A percentile compares a stretch with the other conserved stretches of the same genome.
phyloP scores from a whole-genome alignment of 805 yeast species.

The Ogataea nonfermentans region DNA sequence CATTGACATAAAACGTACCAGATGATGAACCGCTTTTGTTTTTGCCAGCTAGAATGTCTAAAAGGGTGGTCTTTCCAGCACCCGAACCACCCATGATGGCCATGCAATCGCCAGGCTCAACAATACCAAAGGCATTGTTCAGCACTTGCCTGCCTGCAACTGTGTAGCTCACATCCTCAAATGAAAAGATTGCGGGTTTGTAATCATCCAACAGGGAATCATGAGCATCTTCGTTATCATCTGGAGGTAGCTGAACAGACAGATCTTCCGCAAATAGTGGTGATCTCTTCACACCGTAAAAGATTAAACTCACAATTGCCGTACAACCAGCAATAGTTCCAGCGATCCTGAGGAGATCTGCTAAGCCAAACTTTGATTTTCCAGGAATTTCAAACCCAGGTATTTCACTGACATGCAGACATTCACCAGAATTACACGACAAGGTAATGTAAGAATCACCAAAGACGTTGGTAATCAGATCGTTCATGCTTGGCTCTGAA shows the following conservation, averaged over 20 bases:
- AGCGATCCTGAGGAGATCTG: slow-evolving; percentile 46
- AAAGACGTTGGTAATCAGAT: slow-evolving; percentile 81
- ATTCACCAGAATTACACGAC: slow-evolving; percentile 82
- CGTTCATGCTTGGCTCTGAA: slow-evolving; percentile 95
- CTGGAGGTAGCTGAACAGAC: slow-evolving; percentile 25
- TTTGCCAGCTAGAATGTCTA: slow-evolving; percentile 89
- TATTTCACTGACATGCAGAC: slow-evolving; percentile 86
- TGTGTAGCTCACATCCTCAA: slow-evolving; percentile 66
- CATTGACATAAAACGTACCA: slow-evolving; percentile 79
- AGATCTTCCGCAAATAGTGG: slow-evolving; percentile 51
- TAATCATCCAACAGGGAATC: slow-evolving; percentile 45
- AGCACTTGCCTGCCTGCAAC: slow-evolving; percentile 56
- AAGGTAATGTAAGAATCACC: slow-evolving; percentile 92
- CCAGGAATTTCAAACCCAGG: slow-evolving; percentile 84
- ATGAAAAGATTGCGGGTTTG: slow-evolving; percentile 70
- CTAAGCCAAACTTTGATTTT: slow-evolving; percentile 41
- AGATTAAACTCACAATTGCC: slow-evolving; percentile 40
- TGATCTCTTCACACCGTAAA: slow-evolving; percentile 53
- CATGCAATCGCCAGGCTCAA: slow-evolving; percentile 81
- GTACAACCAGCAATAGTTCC: slow-evolving; percentile 43
- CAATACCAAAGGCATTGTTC: slow-evolving; percentile 67
- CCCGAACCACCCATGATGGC: slow-evolving; percentile 99
- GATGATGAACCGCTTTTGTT: slow-evolving; percentile 67
- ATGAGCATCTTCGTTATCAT: slow-evolving; percentile 36
- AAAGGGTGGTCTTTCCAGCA: slow-evolving; percentile 93